Evolutionary conservation across 2,329 filamentous ascomycete species (phyloP), one percentile per base, ranked within the genome.

Genomic region (Rachicladosporium sp.): DNA sequence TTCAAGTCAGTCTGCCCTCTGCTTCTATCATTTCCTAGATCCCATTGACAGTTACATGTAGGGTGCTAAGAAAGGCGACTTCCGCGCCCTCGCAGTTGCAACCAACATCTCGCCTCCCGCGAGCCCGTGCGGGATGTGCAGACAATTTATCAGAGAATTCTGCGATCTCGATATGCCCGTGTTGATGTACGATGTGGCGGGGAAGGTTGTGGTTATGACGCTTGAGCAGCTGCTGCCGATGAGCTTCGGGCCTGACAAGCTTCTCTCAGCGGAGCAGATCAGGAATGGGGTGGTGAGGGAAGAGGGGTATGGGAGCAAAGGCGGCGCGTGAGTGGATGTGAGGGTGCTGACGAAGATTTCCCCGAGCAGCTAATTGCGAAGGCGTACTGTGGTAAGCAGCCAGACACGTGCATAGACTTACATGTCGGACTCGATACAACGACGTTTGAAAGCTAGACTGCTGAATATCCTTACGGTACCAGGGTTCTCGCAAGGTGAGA

Each of bases 111-210:
- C 45, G 27, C 56, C 57, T 6, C 58, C 59, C 2, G 56, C 56
- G 2, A 65, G 60, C 33, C 91, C 91, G 0, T 98, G 91, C 58
- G 91, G 91, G 40, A 95, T 94, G 87, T 96, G 89, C 61, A 72
- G 89, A 52, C 89, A 95, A 60, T 93, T 89, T 43, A 53, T 71
- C 37, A 44, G 67, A 23, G 68, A 71, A 52, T 71, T 71, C 36
- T 59, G 66, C 44, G 59, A 60, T 42, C 54, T 66, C 6, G 23
- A 27, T 6, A 78, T 75, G 43, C 89, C 87, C 0, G 73, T 98
- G 41, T 78, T 94, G 58, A 93, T 96, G 89, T 93, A 93, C 62
- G 87, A 93, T 60, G 81, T 79, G 59, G 73, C 87, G 46, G 80
- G 79, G 2, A 74, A 80, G 44, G 87, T 73, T 51, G 67, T 76